A percentile compares a stretch with the other conserved stretches of the same genome.
Conservation (phyloP, 148 eudicot genomes). For the Chenopodium quinoa region DNA sequence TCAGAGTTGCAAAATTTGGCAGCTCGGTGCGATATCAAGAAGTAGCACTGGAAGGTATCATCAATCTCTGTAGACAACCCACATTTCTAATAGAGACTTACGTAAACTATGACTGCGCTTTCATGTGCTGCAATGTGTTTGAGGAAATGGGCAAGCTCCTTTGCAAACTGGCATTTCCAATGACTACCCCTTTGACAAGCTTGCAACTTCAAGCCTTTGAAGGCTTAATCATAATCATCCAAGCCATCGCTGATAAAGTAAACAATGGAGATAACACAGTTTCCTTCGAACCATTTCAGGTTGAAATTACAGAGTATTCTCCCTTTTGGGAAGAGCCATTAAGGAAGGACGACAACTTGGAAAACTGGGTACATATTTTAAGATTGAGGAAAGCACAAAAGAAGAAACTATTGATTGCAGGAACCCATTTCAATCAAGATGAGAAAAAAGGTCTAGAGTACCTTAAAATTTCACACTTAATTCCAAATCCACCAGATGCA, state of each 20-base stretch:
- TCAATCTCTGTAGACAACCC: conserved; percentile 84
- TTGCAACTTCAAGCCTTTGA: conserved; percentile 93
- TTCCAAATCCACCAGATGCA: conserved; percentile 76
- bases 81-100: conserved; percentile 66
- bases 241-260: conserved; percentile 70
- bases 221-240: conserved; percentile 65
- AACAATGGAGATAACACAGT: conserved; percentile 45
- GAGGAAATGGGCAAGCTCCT: conserved; percentile 75
- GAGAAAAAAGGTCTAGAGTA: conserved; percentile 86
- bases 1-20: conserved; percentile 44
- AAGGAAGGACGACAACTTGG: conserved; percentile 37
- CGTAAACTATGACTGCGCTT: conserved; percentile 75
- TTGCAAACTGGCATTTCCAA: conserved; percentile 78
- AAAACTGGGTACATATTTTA: conserved; percentile 50
- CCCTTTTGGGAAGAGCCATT: conserved; percentile 85
- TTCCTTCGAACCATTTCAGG: conserved; percentile 59
- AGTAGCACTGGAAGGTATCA: conserved; percentile 78
- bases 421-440: conserved; percentile 80
- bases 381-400: conserved; percentile 73
- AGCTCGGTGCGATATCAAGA: conserved; percentile 59
- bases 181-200: conserved; percentile 49
- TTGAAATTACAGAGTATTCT: conserved; percentile 49
- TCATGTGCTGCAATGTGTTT: conserved; percentile 57
- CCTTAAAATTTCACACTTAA: conserved; percentile 52
- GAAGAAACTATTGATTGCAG: conserved; percentile 61